A percentile compares a stretch with the other conserved stretches of the same genome.
Conservation (phyloP, 164 flowering plant genomes). For the Aristolochia fimbriata region DNA sequence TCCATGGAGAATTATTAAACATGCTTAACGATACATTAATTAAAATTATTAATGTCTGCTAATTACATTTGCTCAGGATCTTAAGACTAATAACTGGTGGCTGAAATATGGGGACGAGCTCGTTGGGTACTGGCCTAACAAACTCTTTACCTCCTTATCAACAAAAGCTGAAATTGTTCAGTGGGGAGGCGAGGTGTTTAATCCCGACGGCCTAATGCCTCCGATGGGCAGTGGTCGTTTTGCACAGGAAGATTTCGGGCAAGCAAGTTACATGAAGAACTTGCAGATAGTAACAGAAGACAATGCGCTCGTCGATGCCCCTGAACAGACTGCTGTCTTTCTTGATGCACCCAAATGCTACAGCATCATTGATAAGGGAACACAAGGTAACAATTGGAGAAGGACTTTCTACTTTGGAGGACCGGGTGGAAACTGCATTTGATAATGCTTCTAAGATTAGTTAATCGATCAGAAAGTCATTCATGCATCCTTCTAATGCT, state of each 20-base stretch:
- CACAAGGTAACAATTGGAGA: not conserved
- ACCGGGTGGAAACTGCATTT: not conserved
- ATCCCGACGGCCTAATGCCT: not conserved
- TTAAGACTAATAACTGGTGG: not conserved
- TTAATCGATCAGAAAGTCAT: too few species aligned
- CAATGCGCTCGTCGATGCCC: not conserved
- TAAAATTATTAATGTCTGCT: not conserved
- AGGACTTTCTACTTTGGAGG: not conserved
- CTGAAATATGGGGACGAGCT: not conserved
- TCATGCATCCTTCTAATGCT: too few species aligned
- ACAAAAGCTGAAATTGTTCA: not conserved
- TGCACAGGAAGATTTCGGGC: not conserved
- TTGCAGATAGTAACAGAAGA: not conserved
- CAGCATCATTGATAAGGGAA: not conserved
- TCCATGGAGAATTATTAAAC: not conserved
- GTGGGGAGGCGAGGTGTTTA: not conserved
- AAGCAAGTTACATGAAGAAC: not conserved
- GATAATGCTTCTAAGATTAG: not conserved
- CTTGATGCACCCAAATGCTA: not conserved
- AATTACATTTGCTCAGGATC: not conserved
- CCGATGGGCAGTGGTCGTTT: conserved; percentile 1
- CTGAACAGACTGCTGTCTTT: not conserved
- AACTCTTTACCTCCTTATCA: not conserved
- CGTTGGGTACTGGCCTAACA: not conserved
- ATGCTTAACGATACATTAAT: not conserved